Evolutionary conservation across 768 basidiomycete genomes (phyloP).

Genomic region (Phlebiopsis gigantea): DNA sequence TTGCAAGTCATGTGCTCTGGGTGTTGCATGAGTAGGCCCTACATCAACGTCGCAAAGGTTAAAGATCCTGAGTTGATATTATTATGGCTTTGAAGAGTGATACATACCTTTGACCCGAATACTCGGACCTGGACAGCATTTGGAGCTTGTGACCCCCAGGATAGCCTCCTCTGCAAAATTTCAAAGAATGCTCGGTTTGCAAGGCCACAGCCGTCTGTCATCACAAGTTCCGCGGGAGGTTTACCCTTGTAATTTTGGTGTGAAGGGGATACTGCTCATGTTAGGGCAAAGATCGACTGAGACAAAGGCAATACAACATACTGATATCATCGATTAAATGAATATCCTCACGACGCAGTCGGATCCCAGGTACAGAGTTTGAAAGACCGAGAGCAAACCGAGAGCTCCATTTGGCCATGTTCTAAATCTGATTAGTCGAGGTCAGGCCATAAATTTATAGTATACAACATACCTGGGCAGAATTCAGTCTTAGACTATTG

Average conservation of each 20-base stretch:
- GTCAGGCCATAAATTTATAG: neutral
- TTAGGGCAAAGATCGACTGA: neutral
- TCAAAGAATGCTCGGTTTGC: conserved; percentile 52
- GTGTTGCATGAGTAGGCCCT: conserved; percentile 27
- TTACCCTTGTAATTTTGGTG: conserved; percentile 18
- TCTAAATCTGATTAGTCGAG: conserved; percentile 28
- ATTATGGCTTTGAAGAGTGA: neutral
- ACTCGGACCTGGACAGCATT: conserved; percentile 26
- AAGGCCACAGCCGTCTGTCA: conserved; percentile 74
- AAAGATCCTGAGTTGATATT: neutral
- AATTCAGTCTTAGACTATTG: conserved; percentile 45
- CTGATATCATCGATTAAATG: conserved; percentile 41
- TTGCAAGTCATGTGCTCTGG: conserved; percentile 14
- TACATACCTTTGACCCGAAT: conserved; percentile 25
- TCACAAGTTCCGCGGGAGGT: conserved; percentile 26
- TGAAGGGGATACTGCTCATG: conserved; percentile 20
- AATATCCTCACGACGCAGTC: conserved; percentile 34
- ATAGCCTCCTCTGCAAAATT: conserved; percentile 14
- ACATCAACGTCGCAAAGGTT: neutral
- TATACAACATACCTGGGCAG: conserved; percentile 40
- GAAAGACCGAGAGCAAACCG: conserved; percentile 58
- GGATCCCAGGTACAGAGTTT: conserved; percentile 54
- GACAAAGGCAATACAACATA: conserved; percentile 22
- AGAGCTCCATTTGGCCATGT: conserved; percentile 61
- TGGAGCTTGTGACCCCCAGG: conserved; percentile 19